A percentile compares a stretch with the other conserved stretches of the same genome.
Evolutionary conservation across 805 yeast genomes (phyloP).

Genomic region (Starmera pachycereana): DNA sequence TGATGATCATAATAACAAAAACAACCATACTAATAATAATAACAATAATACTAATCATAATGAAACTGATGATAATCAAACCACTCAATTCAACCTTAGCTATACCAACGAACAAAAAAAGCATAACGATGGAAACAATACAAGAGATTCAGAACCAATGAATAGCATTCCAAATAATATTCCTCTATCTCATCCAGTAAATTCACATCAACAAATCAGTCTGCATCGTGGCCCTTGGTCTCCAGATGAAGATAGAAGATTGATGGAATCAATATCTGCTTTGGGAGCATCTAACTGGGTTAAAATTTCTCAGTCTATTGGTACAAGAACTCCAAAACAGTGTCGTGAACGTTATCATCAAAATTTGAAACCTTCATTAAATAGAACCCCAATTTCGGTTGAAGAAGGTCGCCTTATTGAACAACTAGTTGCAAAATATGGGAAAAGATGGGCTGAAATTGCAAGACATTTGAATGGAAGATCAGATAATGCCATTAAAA

Average conservation of each 20-base stretch:
- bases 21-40: no score
- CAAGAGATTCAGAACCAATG: no score
- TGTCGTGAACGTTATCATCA: constrained; percentile 89
- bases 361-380: constrained; percentile 75
- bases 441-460: constrained; percentile 91
- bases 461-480: constrained; percentile 82
- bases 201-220: constrained; percentile 1
- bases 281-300: constrained; percentile 89
- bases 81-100: no score
- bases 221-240: constrained; percentile 81
- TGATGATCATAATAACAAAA: no score
- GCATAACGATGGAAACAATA: no score
- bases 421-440: constrained; percentile 64
- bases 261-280: constrained; percentile 55
- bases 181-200: neutral
- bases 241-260: constrained; percentile 67
- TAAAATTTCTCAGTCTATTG: constrained; percentile 60
- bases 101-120: no score
- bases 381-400: constrained; percentile 70
- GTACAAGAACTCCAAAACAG: constrained; percentile 81
- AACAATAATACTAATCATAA: no score
- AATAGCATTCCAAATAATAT: no score
- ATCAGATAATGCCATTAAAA: constrained; percentile 83
- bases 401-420: constrained; percentile 82
- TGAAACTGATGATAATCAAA: no score